Percentiles rank a stretch among this genome's conserved stretches.
Evolutionary conservation across 345 rosid species (phyloP).

Genomic region (Sapria himalayana): DNA sequence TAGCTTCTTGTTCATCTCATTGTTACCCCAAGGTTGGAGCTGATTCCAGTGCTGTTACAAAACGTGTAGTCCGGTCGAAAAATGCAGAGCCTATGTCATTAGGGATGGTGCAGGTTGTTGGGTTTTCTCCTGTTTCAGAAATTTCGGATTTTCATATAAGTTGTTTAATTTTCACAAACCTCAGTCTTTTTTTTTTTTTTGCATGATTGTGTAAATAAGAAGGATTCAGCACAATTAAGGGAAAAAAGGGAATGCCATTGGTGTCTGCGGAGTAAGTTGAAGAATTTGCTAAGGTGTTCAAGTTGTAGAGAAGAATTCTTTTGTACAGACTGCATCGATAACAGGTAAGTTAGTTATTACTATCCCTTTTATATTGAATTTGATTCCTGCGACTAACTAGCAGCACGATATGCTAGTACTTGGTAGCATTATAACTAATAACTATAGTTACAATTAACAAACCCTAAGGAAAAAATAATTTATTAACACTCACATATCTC

Average conservation of each 20-base stretch:
- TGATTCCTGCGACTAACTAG: too few relatives aligned
- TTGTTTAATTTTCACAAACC: too few relatives aligned
- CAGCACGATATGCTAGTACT: too few relatives aligned
- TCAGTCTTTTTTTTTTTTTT: conserved; percentile 8
- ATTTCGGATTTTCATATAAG: too few relatives aligned
- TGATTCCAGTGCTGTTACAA: conserved; percentile 16
- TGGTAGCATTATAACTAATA: too few relatives aligned
- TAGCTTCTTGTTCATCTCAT: conserved; percentile 28
- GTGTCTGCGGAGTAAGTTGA: conserved; percentile 44
- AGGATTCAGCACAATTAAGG: conserved; percentile 26
- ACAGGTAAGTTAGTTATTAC: conserved; percentile 46
- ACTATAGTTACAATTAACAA: too few relatives aligned
- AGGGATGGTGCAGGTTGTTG: conserved; percentile 43
- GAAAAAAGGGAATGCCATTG: conserved; percentile 60
- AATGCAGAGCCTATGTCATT: conserved; percentile 58
- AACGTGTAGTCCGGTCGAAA: conserved; percentile 62
- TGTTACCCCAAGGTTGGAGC: conserved; percentile 49
- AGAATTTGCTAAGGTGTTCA: conserved; percentile 39
- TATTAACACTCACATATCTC: too few relatives aligned
- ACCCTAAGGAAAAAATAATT: too few relatives aligned
- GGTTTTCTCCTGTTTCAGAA: conserved; percentile 4
- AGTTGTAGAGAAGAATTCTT: conserved; percentile 48
- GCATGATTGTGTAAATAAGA: conserved; percentile 39
- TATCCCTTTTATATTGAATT: too few relatives aligned
- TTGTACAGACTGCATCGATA: conserved; percentile 51